Evolutionary conservation across 2,329 filamentous ascomycete species (phyloP).

Genomic region (Lanzia echinophila): DNA sequence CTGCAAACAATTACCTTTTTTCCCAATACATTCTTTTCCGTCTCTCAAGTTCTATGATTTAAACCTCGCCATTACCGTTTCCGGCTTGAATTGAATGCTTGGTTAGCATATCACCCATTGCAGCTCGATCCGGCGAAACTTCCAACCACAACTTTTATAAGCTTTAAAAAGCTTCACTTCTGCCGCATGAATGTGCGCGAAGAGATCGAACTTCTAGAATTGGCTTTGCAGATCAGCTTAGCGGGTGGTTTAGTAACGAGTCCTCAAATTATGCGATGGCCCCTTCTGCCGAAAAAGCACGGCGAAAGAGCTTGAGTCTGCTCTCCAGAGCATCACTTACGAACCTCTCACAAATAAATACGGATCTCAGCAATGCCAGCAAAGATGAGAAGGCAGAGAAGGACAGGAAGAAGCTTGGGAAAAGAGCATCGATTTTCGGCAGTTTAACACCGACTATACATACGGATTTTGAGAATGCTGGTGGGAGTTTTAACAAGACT

Average conservation of each 20-base stretch:
- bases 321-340: slow-evolving; percentile 22
- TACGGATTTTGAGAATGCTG: slow-evolving; percentile 15
- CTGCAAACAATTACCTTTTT: slow-evolving; percentile 5
- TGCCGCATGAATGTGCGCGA: slow-evolving; percentile 8
- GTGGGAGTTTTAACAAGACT: slow-evolving; percentile 18
- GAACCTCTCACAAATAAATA: slow-evolving; percentile 25
- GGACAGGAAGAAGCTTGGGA: slow-evolving; percentile 25
- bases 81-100: slow-evolving; percentile 6
- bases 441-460: slow-evolving; percentile 11
- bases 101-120: slow-evolving; percentile 2
- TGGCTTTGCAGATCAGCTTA: slow-evolving; percentile 8
- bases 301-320: slow-evolving; percentile 28
- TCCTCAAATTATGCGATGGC: slow-evolving; percentile 22
- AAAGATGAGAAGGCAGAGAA: slow-evolving; percentile 20
- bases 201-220: neutral
- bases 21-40: slow-evolving; percentile 2
- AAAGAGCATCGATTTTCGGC: slow-evolving; percentile 25
- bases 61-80: neutral
- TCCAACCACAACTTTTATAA: neutral
- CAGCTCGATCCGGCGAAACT: slow-evolving; percentile 8
- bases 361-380: slow-evolving; percentile 15
- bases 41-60: neutral
- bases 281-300: slow-evolving; percentile 15
- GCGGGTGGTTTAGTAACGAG: slow-evolving; percentile 1
- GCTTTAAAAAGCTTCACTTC: slow-evolving; percentile 5